Evolutionary conservation across 352 stramenopile species (phyloP).

Genomic region (Globisporangium perplexum): DNA sequence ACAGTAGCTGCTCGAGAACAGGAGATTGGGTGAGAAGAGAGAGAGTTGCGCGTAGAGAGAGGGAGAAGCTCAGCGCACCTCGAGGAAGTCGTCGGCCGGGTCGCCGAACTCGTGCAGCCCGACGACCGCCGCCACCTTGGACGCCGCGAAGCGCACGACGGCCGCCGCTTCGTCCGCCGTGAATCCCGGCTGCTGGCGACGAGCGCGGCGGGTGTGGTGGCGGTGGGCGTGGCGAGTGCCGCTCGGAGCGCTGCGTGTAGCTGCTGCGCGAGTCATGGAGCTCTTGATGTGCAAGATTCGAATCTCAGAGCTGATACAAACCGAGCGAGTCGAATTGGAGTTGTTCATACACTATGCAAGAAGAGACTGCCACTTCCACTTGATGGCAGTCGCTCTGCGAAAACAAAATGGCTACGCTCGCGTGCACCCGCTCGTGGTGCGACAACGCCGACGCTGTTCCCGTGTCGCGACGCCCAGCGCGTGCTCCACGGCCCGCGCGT

Average conservation of each 20-base stretch:
- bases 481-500: slow-evolving; percentile 5
- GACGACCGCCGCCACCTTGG: slow-evolving; percentile 59
- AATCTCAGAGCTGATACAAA: neutral
- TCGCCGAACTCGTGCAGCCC: slow-evolving; percentile 73
- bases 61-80: slow-evolving; percentile 16
- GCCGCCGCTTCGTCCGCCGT: neutral
- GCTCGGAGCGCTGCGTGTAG: no score
- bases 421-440: neutral
- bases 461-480: neutral
- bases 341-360: no score
- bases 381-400: no score
- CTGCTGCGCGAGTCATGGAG: neutral
- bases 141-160: slow-evolving; percentile 59
- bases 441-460: neutral
- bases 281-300: neutral
- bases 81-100: slow-evolving; percentile 35
- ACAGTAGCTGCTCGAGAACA: slow-evolving; percentile 19
- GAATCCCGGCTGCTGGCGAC: neutral
- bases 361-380: no score
- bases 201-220: neutral
- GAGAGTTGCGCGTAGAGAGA: neutral
- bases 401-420: neutral
- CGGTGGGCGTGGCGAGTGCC: no score
- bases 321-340: no score
- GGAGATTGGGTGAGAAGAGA: slow-evolving; percentile 14